Evolutionary conservation across 768 basidiomycete genomes (phyloP).

Genomic region (Kwoniella europaea): DNA sequence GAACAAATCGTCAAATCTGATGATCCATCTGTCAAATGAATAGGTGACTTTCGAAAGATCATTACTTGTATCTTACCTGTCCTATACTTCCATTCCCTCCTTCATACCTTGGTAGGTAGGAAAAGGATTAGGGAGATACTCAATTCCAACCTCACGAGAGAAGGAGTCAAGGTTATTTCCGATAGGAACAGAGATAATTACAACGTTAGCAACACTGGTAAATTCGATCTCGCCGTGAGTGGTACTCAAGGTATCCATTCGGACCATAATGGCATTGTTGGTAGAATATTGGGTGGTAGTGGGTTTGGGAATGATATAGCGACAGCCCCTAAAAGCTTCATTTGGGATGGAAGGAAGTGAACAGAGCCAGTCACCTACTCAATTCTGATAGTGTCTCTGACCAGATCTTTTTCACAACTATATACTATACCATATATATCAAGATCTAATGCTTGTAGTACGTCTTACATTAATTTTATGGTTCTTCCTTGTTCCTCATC

Average conservation of each 20-base stretch:
- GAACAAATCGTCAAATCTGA: no score
- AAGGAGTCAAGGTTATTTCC: conserved; percentile 6
- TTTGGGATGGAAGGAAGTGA: conserved; percentile 9
- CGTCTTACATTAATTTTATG: no score
- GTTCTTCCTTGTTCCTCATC: no score
- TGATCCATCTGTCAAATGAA: no score
- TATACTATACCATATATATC: no score
- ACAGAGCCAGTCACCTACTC: no score
- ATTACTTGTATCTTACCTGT: conserved; percentile 4
- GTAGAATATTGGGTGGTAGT: neutral
- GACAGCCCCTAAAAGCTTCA: neutral
- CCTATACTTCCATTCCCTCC: conserved; percentile 4
- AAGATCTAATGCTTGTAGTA: no score
- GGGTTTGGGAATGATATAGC: neutral
- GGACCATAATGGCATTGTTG: neutral
- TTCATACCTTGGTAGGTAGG: conserved; percentile 5
- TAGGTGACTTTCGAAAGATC: neutral
- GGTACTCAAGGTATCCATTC: neutral
- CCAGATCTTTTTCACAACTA: no score
- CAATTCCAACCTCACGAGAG: neutral
- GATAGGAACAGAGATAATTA: conserved; percentile 1
- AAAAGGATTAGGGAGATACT: conserved; percentile 2
- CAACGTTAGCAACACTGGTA: conserved; percentile 1
- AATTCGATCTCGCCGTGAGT: conserved; percentile 1
- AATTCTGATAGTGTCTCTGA: no score